phyloP scores from a whole-genome alignment of 2,329 filamentous ascomycete species.

The Cladosporium colombiae region DNA sequence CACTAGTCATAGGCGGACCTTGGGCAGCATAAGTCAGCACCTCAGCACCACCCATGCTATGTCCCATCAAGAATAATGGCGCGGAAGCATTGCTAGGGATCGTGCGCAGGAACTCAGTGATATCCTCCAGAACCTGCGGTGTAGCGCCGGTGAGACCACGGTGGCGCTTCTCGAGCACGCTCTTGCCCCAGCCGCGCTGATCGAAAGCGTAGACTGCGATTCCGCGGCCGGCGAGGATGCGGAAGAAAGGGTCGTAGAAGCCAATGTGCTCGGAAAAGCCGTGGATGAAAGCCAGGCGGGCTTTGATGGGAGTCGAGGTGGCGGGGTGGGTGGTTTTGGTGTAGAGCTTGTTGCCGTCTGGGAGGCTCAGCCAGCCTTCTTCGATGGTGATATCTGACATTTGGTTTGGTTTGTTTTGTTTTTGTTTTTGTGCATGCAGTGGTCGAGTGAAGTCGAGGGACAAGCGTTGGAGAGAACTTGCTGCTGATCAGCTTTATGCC shows the following conservation, averaged over 20 bases:
- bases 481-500: not conserved
- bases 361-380: constrained; percentile 54
- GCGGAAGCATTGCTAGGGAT: constrained; percentile 46
- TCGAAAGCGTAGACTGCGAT: constrained; percentile 80
- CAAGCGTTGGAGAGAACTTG: not conserved
- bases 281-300: constrained; percentile 80
- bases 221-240: constrained; percentile 65
- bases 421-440: not conserved
- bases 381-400: constrained; percentile 36
- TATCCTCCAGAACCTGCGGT: constrained; percentile 69
- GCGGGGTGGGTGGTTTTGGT: constrained; percentile 59
- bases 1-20: constrained; percentile 52
- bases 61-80: constrained; percentile 82
- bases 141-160: constrained; percentile 76
- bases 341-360: constrained; percentile 58
- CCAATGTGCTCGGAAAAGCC: constrained; percentile 85
- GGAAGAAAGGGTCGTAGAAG: constrained; percentile 74
- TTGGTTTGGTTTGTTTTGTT: not conserved
- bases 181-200: constrained; percentile 85
- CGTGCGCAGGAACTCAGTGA: constrained; percentile 70
- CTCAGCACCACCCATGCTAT: constrained; percentile 88
- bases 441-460: not conserved
- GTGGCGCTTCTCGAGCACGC: constrained; percentile 61
- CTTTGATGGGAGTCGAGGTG: constrained; percentile 58
- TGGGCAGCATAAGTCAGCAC: constrained; percentile 61